Conservation (phyloP, 306 rosid species). For the Acacia acuminata region DNA sequence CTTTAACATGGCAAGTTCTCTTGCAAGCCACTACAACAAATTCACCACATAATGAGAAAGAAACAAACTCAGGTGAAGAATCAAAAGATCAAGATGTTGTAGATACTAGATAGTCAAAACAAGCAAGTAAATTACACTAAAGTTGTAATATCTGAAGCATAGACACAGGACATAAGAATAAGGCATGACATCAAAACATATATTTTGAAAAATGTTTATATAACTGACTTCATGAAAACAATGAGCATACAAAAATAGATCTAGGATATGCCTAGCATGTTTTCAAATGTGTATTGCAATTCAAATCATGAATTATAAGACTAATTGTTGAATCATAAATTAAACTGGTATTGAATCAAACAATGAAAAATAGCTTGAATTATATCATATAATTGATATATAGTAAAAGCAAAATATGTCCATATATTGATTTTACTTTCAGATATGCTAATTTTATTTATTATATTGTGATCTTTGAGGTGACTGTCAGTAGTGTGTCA, state of each 20-base stretch:
- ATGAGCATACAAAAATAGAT: neutral
- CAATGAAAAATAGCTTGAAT: neutral
- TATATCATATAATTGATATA: neutral
- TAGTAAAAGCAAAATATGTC: neutral
- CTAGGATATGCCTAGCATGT: neutral
- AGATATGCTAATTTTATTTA: neutral
- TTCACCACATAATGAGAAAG: constrained; percentile 38
- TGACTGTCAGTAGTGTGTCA: neutral
- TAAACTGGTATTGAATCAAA: neutral
- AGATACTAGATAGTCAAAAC: neutral
- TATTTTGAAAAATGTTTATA: neutral
- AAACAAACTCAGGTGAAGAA: constrained; percentile 29
- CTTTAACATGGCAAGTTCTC: constrained; percentile 57
- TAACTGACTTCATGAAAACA: neutral
- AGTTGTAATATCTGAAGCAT: neutral
- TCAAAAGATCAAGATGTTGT: constrained; percentile 14
- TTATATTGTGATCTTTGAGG: neutral
- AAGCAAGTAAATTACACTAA: neutral
- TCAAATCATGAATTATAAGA: neutral
- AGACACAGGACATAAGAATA: neutral
- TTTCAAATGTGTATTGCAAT: neutral
- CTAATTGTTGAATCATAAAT: neutral
- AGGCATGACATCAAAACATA: neutral
- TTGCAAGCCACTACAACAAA: constrained; percentile 67
- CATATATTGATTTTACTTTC: no score